phyloP scores from a whole-genome alignment of 139 green algal species.

The Tetraselmis chui region DNA sequence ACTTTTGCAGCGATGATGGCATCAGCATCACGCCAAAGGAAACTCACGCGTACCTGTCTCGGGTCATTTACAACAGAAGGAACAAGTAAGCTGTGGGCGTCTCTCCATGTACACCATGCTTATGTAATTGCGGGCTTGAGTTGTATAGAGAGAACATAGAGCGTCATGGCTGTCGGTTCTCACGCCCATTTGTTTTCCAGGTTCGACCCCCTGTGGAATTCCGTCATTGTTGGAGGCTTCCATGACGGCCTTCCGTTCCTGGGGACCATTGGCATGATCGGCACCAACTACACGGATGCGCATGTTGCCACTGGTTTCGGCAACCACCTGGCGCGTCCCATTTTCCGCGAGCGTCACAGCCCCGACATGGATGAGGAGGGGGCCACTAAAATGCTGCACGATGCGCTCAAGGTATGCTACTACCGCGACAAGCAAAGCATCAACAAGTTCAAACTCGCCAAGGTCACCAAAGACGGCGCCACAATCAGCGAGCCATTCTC shows the following conservation, averaged over 20 bases:
- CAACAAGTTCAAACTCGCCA: constrained; percentile 91
- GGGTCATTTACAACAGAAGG: constrained; percentile 94
- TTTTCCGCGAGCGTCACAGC: constrained; percentile 82
- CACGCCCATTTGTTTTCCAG: constrained; percentile 27
- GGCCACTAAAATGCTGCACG: constrained; percentile 71
- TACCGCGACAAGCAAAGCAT: constrained; percentile 93
- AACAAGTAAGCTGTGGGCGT: constrained; percentile 46
- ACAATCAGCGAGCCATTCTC: constrained; percentile 84
- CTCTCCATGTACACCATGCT: not conserved
- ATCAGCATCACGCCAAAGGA: constrained; percentile 58
- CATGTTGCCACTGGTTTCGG: constrained; percentile 76
- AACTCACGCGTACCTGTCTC: constrained; percentile 81
- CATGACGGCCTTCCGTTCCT: constrained; percentile 67
- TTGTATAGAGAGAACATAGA: not conserved
- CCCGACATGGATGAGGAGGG: constrained; percentile 90
- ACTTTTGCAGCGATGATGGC: constrained; percentile 89
- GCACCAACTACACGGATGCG: constrained; percentile 69
- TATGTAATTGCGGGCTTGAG: constrained; percentile 1
- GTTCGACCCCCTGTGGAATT: constrained; percentile 96
- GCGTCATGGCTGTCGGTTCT: not conserved
- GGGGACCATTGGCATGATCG: constrained; percentile 85
- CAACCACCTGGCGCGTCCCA: constrained; percentile 80
- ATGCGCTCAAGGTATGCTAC: constrained; percentile 84
- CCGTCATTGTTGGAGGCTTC: constrained; percentile 79
- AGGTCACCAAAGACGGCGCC: constrained; percentile 51